Conservation (phyloP, 352 stramenopile genomes). For the Phytophthora colocasiae region DNA sequence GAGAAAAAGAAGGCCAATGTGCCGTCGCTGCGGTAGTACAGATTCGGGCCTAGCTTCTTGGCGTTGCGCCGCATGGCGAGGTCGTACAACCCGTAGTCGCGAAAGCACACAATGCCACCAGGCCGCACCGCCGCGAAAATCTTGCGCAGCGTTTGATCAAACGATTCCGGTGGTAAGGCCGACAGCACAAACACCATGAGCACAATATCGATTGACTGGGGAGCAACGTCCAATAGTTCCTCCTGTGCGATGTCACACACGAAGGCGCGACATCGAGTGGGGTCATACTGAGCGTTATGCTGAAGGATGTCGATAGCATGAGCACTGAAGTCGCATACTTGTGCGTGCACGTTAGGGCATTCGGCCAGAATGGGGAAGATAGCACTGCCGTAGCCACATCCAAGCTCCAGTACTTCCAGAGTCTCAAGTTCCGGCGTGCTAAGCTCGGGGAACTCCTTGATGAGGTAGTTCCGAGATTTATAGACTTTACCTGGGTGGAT, state of each 20-base stretch:
- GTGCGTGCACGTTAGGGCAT: conserved; percentile 66
- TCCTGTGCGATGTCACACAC: conserved; percentile 77
- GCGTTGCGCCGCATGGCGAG: conserved; percentile 86
- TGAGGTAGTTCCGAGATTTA: conserved; percentile 84
- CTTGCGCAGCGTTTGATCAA: conserved; percentile 59
- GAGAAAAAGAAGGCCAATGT: conserved; percentile 87
- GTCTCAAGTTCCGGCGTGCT: conserved; percentile 36
- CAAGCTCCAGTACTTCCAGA: conserved; percentile 76
- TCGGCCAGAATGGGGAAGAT: conserved; percentile 85
- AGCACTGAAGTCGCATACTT: conserved; percentile 88
- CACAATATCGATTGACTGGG: conserved; percentile 72
- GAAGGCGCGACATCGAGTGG: conserved; percentile 64
- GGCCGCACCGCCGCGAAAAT: conserved; percentile 59
- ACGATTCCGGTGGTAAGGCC: conserved; percentile 66
- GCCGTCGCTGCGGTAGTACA: conserved; percentile 83
- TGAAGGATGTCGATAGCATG: conserved; percentile 75
- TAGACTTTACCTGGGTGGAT: conserved; percentile 68
- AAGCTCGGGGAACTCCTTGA: conserved; percentile 86
- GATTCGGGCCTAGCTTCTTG: conserved; percentile 59
- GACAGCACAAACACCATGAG: conserved; percentile 89
- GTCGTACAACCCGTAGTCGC: conserved; percentile 90
- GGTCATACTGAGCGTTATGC: conserved; percentile 57
- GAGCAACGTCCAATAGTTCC: conserved; percentile 48
- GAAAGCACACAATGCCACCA: conserved; percentile 83
- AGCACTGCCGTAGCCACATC: conserved; percentile 88